Percentiles rank a stretch among this genome's conserved stretches.
These are phyloP conservation scores for Trypanosoma mega DNA, from an alignment of 208 protist genomes.

Conservation along the genomic window DNA sequence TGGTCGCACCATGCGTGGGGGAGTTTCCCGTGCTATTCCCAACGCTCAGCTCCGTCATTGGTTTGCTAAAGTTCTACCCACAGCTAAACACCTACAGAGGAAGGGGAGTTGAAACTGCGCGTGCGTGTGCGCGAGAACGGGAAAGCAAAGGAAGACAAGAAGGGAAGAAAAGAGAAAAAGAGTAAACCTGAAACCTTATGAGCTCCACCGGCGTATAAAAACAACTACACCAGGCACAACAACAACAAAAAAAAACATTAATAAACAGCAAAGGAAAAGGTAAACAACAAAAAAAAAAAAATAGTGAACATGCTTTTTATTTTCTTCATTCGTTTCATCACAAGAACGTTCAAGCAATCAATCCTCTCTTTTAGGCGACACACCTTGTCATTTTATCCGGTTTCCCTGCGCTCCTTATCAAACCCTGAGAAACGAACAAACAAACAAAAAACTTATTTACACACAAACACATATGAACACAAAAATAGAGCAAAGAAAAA, in stretches of 20 bases:
- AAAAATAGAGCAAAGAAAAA: constrained; percentile 6
- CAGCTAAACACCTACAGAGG: too few relatives aligned
- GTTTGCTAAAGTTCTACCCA: too few relatives aligned
- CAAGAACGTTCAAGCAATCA: too few relatives aligned
- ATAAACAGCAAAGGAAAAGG: too few relatives aligned
- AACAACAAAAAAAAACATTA: too few relatives aligned
- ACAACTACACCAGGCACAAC: too few relatives aligned
- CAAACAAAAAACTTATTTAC: background rate
- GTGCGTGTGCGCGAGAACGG: background rate
- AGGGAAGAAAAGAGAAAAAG: constrained; percentile 4
- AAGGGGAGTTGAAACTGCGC: too few relatives aligned
- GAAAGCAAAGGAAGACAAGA: background rate
- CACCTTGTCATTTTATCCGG: too few relatives aligned
- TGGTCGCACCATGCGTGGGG: background rate
- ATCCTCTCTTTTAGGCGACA: too few relatives aligned
- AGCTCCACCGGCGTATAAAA: too few relatives aligned
- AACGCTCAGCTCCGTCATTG: constrained; percentile 10
- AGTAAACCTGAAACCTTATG: too few relatives aligned
- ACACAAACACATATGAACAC: background rate
- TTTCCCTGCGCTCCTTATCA: background rate
- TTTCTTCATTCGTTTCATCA: too few relatives aligned
- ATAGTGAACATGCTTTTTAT: background rate
- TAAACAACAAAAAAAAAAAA: constrained; percentile 12
- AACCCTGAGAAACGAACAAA: background rate
- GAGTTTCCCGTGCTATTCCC: background rate